phyloP scores from a whole-genome alignment of 2,329 filamentous ascomycete genomes.

The Colletotrichum horii region DNA sequence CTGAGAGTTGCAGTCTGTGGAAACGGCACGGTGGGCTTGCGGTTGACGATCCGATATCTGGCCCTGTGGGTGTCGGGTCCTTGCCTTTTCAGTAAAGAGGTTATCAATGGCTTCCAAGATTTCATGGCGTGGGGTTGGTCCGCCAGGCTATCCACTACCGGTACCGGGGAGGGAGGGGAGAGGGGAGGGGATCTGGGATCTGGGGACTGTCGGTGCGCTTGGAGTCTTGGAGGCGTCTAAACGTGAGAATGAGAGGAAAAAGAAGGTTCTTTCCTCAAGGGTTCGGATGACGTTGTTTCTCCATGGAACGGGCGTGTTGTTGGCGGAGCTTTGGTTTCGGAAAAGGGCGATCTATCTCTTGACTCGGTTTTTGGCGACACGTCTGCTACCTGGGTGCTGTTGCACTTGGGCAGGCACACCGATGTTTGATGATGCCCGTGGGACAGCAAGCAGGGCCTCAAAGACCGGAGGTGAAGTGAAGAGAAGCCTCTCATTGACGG shows the following conservation, averaged over 20 bases:
- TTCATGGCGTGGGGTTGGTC: background rate
- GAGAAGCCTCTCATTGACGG: background rate
- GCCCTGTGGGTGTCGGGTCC: background rate
- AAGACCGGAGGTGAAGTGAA: background rate
- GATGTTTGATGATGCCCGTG: background rate
- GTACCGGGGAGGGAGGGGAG: background rate
- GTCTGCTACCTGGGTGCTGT: background rate
- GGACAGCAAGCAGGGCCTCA: background rate
- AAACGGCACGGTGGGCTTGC: background rate
- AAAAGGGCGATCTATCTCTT: background rate
- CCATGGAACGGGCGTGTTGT: background rate
- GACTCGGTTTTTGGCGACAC: background rate
- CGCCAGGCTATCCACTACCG: background rate
- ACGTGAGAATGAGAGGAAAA: background rate
- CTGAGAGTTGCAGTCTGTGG: constrained; percentile 5
- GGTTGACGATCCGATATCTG: background rate
- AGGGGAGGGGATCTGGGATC: background rate
- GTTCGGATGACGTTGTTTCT: constrained; percentile 18
- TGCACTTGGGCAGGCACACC: background rate
- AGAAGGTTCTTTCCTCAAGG: background rate
- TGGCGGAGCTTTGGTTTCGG: background rate
- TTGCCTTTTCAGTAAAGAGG: background rate
- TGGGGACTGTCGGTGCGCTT: background rate
- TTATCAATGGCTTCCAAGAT: constrained; percentile 1
- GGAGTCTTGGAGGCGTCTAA: background rate